These are phyloP conservation scores for Leucocoprinus sp. DNA, from an alignment of 768 basidiomycete species.

Conservation along the genomic window DNA sequence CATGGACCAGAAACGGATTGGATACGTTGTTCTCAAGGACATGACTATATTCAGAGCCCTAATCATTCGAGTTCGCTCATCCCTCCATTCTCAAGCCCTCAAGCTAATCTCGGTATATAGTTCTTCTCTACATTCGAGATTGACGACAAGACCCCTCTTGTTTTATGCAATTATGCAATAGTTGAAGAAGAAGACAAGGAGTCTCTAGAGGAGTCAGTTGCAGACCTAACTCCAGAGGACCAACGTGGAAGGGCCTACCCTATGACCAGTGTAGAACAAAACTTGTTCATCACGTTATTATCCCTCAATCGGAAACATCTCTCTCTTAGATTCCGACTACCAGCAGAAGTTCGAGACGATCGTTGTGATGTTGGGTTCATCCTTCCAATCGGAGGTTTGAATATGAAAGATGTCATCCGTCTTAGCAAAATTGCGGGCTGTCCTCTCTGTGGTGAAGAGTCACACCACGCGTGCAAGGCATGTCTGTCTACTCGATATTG, in stretches of 20 bases:
- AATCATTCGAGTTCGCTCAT: background rate
- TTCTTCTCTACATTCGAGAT: slow-evolving; percentile 19
- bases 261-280: slow-evolving; percentile 25
- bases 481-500: slow-evolving; percentile 34
- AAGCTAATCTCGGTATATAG: slow-evolving; percentile 11
- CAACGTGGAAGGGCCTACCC: slow-evolving; percentile 11
- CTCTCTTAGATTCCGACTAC: slow-evolving; percentile 19
- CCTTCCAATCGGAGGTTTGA: slow-evolving; percentile 30
- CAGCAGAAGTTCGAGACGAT: slow-evolving; percentile 15
- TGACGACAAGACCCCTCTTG: slow-evolving; percentile 19
- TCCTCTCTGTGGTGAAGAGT: slow-evolving; percentile 29
- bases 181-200: slow-evolving; percentile 14
- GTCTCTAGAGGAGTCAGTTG: slow-evolving; percentile 14
- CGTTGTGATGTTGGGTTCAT: slow-evolving; percentile 25
- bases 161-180: slow-evolving; percentile 21
- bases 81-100: too few species aligned
- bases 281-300: slow-evolving; percentile 26
- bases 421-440: slow-evolving; percentile 28
- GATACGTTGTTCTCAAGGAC: slow-evolving; percentile 7
- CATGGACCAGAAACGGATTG: slow-evolving; percentile 9
- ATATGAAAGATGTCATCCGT: slow-evolving; percentile 27
- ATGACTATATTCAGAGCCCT: slow-evolving; percentile 1
- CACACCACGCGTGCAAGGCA: slow-evolving; percentile 25
- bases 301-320: slow-evolving; percentile 25
- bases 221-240: slow-evolving; percentile 11